Conservation (phyloP, 441 rosid species). For the Pelargonium hybrid region DNA sequence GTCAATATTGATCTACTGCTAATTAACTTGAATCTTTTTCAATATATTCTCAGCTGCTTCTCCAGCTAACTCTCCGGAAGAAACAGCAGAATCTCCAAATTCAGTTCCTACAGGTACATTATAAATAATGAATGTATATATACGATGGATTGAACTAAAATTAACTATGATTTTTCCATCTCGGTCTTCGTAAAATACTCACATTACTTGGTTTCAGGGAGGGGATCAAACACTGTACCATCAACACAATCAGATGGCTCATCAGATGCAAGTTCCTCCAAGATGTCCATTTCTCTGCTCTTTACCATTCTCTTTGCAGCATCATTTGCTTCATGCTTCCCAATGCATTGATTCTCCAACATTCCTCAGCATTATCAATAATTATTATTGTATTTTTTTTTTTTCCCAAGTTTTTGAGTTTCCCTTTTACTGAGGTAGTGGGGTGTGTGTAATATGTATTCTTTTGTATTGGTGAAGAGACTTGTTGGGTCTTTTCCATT, state of each 20-base stretch:
- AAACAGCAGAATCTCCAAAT: slow-evolving; percentile 41
- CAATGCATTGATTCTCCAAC: slow-evolving; percentile 24
- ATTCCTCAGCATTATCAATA: background rate
- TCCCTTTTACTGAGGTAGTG: too few species aligned
- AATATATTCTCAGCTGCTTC: slow-evolving; percentile 43
- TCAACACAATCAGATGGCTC: slow-evolving; percentile 36
- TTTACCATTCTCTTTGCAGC: slow-evolving; percentile 39
- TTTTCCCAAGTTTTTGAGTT: slow-evolving; percentile 15
- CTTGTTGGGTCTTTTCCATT: background rate
- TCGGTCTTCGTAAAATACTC: too few species aligned
- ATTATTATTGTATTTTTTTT: slow-evolving; percentile 19
- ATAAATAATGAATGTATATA: too few species aligned
- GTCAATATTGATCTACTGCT: slow-evolving; percentile 2
- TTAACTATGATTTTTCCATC: too few species aligned
- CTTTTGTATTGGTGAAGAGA: slow-evolving; percentile 4
- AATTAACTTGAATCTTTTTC: slow-evolving; percentile 7
- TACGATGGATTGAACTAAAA: too few species aligned
- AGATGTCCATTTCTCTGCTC: slow-evolving; percentile 41
- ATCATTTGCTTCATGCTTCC: slow-evolving; percentile 42
- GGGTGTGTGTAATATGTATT: slow-evolving; percentile 23
- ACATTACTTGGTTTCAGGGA: slow-evolving; percentile 26
- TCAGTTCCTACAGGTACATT: slow-evolving; percentile 47
- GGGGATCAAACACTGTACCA: slow-evolving; percentile 60
- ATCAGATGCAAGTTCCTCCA: slow-evolving; percentile 52
- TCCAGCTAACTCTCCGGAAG: slow-evolving; percentile 57